These are phyloP conservation scores for Psilocybe tampanensis DNA, from an alignment of 768 basidiomycete genomes.

Conservation along the genomic window DNA sequence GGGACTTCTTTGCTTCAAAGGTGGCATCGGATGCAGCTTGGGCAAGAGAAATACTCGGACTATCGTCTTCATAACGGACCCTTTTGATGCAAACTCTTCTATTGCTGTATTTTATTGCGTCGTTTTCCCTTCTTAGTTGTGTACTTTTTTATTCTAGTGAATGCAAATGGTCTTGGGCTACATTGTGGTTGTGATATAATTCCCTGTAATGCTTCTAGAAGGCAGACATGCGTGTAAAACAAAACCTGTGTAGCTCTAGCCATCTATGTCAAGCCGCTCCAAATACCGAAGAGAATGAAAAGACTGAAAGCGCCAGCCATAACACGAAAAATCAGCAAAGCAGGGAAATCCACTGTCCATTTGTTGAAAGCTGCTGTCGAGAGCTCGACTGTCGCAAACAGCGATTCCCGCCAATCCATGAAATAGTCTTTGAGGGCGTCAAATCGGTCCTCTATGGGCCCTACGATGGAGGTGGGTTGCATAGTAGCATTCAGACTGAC, in stretches of 20 bases:
- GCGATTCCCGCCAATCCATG: conserved; percentile 35
- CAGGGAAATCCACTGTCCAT: conserved; percentile 36
- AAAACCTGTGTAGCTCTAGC: too few relatives aligned
- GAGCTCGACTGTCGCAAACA: conserved; percentile 39
- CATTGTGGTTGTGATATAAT: not conserved
- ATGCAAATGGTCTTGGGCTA: not conserved
- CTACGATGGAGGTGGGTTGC: conserved; percentile 12
- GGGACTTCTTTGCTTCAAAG: not conserved
- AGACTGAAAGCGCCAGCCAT: conserved; percentile 30
- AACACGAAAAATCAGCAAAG: conserved; percentile 35
- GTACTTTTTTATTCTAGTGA: not conserved
- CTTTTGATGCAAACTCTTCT: too few relatives aligned
- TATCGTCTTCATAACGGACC: not conserved
- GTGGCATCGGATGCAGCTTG: not conserved
- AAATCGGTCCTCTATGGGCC: conserved; percentile 33
- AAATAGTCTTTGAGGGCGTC: conserved; percentile 32
- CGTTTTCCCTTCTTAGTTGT: not conserved
- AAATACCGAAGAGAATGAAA: conserved; percentile 28
- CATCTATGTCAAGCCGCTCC: conserved; percentile 15
- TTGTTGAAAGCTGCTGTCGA: conserved; percentile 38
- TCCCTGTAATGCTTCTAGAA: too few relatives aligned
- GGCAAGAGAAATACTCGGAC: not conserved
- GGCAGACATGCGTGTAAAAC: too few relatives aligned
- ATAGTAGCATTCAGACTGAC: not conserved
- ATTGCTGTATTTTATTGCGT: not conserved